Evolutionary conservation across 1,284 basidiomycete species (phyloP), one percentile per base, ranked within the genome.

Genomic region (Trichosporon sp.): DNA sequence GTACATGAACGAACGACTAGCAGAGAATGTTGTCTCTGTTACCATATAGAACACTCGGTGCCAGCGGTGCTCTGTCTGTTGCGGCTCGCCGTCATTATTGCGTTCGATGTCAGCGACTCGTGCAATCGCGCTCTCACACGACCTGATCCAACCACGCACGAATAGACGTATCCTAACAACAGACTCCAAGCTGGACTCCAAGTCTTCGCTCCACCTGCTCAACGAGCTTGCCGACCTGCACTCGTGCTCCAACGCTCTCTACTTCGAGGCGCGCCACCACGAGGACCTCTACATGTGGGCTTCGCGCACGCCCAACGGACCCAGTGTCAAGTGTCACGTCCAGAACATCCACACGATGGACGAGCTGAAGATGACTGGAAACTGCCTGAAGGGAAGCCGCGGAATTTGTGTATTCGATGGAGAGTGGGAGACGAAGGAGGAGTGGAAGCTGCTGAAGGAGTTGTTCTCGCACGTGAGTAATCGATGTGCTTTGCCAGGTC

Each of bases 321-420:
- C 96, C 7, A 93, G 89, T 71, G 89, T 95, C 78, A 98, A 98
- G 80, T 86, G 98, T 83, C 95, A 98, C 76, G 93, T 98, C 21
- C 94, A 98, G 80, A 99, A 99, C 80, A 86, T 97, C 63, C 96
- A 99, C 80, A 99, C 96, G 44, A 99, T 99, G 96, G 96, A 99
- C 82, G 96, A 99, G 81, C 85, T 99, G 72, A 99, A 99, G 83
- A 92, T 99, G 95, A 97, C 95, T 3, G 96, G 96, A 25, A 99
- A 99, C 80, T 99, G 96, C 80, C 82, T 99, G 71, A 97, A 97
- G 82, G 96, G 96, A 14, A 92, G 90, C 71, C 84, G 96, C 61
- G 95, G 95, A 1, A 82, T 99, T 61, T 83, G 98, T 67, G 92
- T 90, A 74, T 99, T 99, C 78, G 95, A 97, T 81, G 86, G 89